A percentile compares a stretch with the other conserved stretches of the same genome.
These are phyloP conservation scores for Usnea hakonensis DNA, from an alignment of 495 filamentous ascomycete species.

Conservation along the genomic window DNA sequence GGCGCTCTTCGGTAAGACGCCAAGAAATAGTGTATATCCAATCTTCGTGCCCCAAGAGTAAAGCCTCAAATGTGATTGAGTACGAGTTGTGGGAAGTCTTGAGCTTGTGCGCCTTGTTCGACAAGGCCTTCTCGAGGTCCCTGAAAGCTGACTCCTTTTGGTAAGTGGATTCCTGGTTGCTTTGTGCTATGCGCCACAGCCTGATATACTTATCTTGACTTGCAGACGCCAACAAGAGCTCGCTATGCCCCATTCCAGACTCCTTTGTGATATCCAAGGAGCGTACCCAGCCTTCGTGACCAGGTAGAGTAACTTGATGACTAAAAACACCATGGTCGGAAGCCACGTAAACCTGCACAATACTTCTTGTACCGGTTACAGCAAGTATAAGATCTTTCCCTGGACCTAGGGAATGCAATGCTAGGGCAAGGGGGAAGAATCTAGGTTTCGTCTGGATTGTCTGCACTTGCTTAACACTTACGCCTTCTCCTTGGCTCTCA, in stretches of 20 bases:
- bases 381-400: constrained; percentile 56
- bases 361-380: constrained; percentile 70
- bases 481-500: constrained; percentile 29
- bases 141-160: constrained; percentile 13
- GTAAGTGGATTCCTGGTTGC: constrained; percentile 32
- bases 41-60: constrained; percentile 93
- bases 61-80: constrained; percentile 86
- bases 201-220: constrained; percentile 98
- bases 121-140: constrained; percentile 52
- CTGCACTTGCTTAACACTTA: constrained; percentile 48
- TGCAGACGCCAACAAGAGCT: constrained; percentile 81
- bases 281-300: constrained; percentile 93
- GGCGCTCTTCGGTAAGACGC: constrained; percentile 47
- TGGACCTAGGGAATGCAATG: constrained; percentile 50
- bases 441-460: constrained; percentile 64
- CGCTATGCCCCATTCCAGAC: constrained; percentile 43
- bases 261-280: constrained; percentile 71
- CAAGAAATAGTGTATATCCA: constrained; percentile 90
- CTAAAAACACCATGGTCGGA: constrained; percentile 45
- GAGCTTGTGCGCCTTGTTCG: constrained; percentile 79
- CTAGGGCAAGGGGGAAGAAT: constrained; percentile 72
- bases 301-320: constrained; percentile 70
- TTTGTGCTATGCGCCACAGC: constrained; percentile 77
- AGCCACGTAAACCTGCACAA: constrained; percentile 67
- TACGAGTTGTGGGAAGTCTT: constrained; percentile 51